These are phyloP conservation scores for Pelargonium citronellum DNA, from an alignment of 441 rosid species.

Conservation along the genomic window DNA sequence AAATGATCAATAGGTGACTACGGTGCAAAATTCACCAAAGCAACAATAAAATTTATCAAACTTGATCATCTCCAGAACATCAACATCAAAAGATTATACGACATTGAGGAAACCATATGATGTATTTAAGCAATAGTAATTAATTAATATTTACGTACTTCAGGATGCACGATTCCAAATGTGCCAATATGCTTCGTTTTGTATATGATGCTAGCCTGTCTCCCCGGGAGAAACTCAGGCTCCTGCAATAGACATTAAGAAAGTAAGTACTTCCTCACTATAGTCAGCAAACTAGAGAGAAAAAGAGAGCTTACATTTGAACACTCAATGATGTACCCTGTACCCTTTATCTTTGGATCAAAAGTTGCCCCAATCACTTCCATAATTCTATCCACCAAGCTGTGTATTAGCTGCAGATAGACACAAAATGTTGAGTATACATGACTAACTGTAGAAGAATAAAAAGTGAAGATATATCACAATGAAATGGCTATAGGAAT, in stretches of 20 bases:
- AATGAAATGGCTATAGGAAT: too few relatives aligned
- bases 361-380: constrained; percentile 75
- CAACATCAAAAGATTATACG: not conserved
- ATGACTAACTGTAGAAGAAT: not conserved
- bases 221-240: constrained; percentile 74
- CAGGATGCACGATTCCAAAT: constrained; percentile 92
- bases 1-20: too few relatives aligned
- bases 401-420: constrained; percentile 73
- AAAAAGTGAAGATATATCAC: too few relatives aligned
- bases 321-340: constrained; percentile 54
- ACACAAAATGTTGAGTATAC: not conserved
- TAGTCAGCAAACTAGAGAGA: not conserved
- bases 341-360: constrained; percentile 38
- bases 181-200: constrained; percentile 65
- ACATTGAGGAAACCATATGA: not conserved
- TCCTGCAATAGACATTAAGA: constrained; percentile 39
- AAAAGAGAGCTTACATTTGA: constrained; percentile 49
- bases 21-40: not conserved
- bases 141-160: constrained; percentile 36
- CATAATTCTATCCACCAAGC: constrained; percentile 85
- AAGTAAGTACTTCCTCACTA: not conserved
- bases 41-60: not conserved
- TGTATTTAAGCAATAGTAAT: not conserved
- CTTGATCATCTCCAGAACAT: not conserved
- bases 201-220: constrained; percentile 78